Percentiles rank a stretch among this genome's conserved stretches.
phyloP scores from a whole-genome alignment of 2,329 filamentous ascomycete genomes.

The Aspergillus ruber region DNA sequence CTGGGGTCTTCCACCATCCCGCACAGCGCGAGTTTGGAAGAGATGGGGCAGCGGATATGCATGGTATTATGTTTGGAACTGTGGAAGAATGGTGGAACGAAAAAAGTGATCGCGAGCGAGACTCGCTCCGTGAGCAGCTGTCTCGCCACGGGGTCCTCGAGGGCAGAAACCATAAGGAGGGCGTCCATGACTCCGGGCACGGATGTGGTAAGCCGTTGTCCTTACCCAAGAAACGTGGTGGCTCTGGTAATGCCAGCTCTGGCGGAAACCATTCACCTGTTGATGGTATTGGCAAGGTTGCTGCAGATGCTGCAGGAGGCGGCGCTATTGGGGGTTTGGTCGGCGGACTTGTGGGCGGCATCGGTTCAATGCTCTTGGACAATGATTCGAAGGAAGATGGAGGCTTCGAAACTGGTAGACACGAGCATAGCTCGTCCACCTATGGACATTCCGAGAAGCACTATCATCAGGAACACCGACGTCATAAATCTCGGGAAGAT shows the following conservation, averaged over 20 bases:
- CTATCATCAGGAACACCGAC: background rate
- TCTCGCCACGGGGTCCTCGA: constrained; percentile 69
- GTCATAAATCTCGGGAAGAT: background rate
- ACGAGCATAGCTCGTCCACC: constrained; percentile 6
- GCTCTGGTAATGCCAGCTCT: constrained; percentile 15
- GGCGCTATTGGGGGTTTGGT: constrained; percentile 65
- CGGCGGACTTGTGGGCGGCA: constrained; percentile 56
- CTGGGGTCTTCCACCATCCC: constrained; percentile 82
- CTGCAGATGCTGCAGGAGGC: constrained; percentile 56
- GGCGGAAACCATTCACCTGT: constrained; percentile 13
- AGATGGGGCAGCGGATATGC: constrained; percentile 66
- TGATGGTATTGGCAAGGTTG: constrained; percentile 44
- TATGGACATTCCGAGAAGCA: background rate
- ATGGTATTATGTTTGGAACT: constrained; percentile 68
- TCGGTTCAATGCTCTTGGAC: constrained; percentile 58
- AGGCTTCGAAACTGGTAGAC: background rate
- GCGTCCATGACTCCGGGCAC: constrained; percentile 75
- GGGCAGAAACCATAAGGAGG: constrained; percentile 80
- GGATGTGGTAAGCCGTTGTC: constrained; percentile 74
- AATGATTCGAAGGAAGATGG: constrained; percentile 22
- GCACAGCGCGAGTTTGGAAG: constrained; percentile 65
- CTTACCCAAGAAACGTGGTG: constrained; percentile 55
- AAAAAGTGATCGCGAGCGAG: constrained; percentile 56
- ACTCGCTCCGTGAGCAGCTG: constrained; percentile 66
- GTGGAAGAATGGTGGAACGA: constrained; percentile 77